Evolutionary conservation across 192 early-diverging fungal species (phyloP), one percentile per base, ranked within the genome.

Genomic region (Entomortierella lignicola): DNA sequence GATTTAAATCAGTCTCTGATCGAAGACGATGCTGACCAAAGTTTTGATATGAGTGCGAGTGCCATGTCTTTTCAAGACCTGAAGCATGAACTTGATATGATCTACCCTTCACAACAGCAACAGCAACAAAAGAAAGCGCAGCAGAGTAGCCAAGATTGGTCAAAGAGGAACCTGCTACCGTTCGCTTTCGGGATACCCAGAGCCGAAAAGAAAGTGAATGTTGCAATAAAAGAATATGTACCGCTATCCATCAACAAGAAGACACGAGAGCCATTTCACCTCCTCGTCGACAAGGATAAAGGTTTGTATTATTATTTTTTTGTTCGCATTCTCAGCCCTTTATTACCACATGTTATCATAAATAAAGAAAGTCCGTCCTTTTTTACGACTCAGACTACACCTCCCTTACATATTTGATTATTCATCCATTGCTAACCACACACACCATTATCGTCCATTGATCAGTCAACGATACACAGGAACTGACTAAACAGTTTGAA

Each of bases 31-130:
- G 56, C 61, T 30, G 75, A 79, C 41, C 75, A 70, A 51, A 79
- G 75, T 47, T 79, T 79, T 29, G 75, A 79, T 51, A 31, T 79
- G 23, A 61, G 65, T 1, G 75, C 70, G 39, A 79, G 75, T 51
- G 75, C 55, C 21, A 79, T 79, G 75, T 79, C 75, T 20, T 79
- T 79, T 30, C 75, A 79, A 42, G 75, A 79, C 42, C 70, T 79
- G 41, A 79, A 61, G n/a, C 48, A 52, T 23, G 75, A 79, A 30
- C 75, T 79, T 39, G 73, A 77, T 31, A 52, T 64, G 60, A 60
- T 79, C 44, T 58, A 58, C 4, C 31, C 63, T 27, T 31, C 57
- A 34, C 58, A 43, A 25, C 57, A 52, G 23, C 66, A 69, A 31
- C 60, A 54, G 32, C 61, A 4, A 39, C 43, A 50, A 18, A 15